Percentiles rank a stretch among this genome's conserved stretches.
phyloP scores from a whole-genome alignment of 371 early-diverging fungal species.

The Gilbertella persicaria region DNA sequence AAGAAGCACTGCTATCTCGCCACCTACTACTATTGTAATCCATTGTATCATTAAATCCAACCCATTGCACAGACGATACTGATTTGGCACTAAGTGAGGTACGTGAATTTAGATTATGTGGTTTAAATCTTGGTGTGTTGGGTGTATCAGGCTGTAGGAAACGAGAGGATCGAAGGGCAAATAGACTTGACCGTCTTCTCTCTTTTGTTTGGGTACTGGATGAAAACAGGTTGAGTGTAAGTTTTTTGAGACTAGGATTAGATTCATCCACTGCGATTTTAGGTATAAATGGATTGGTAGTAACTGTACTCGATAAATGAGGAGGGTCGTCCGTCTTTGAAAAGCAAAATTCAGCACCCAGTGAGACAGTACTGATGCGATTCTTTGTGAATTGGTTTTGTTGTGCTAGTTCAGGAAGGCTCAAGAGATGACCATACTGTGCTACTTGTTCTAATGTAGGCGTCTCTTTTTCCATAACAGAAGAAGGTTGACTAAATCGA shows the following conservation, averaged over 20 bases:
- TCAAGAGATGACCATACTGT: too few species aligned
- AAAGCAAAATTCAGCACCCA: background rate
- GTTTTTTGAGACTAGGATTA: background rate
- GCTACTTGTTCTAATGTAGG: too few species aligned
- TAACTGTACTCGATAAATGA: too few species aligned
- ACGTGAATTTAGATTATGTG: background rate
- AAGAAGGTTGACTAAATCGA: too few species aligned
- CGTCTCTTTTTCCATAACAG: too few species aligned
- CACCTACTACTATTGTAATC: background rate
- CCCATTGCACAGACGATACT: slow-evolving; percentile 11
- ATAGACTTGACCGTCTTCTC: too few species aligned
- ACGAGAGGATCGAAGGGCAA: too few species aligned
- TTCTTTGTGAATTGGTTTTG: too few species aligned
- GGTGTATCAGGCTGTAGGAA: too few species aligned
- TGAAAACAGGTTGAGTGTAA: slow-evolving; percentile 2
- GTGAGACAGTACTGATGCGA: background rate
- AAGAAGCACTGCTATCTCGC: too few species aligned
- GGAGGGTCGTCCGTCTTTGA: background rate
- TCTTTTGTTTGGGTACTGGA: too few species aligned
- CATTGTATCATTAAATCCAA: slow-evolving; percentile 8
- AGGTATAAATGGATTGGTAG: background rate
- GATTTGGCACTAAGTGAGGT: slow-evolving; percentile 1
- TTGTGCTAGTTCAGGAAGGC: too few species aligned
- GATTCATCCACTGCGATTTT: background rate
- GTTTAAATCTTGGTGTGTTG: background rate